Evolutionary conservation across 495 filamentous ascomycete species (phyloP).

Genomic region (Arthonia radiata): DNA sequence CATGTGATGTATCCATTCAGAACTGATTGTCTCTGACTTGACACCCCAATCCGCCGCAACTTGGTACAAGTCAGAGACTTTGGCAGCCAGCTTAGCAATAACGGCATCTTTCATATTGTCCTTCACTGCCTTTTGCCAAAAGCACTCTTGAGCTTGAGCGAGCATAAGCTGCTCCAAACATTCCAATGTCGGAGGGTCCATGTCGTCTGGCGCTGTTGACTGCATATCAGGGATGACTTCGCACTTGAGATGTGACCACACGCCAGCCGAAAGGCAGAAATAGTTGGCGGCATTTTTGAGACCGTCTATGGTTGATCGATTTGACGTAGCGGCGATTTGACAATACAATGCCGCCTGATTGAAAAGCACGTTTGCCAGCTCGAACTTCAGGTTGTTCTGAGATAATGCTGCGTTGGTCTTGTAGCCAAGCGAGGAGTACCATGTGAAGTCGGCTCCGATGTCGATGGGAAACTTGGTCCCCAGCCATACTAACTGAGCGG

Average conservation of each 20-base stretch:
- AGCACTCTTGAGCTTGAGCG: conserved; percentile 88
- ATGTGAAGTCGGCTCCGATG: conserved; percentile 84
- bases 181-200: conserved; percentile 72
- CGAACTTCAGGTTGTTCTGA: conserved; percentile 83
- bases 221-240: conserved; percentile 68
- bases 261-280: conserved; percentile 71
- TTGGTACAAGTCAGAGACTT: conserved; percentile 80
- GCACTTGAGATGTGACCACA: conserved; percentile 53
- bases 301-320: conserved; percentile 59
- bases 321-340: conserved; percentile 60
- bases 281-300: conserved; percentile 78
- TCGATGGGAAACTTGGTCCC: conserved; percentile 91
- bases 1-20: conserved; percentile 96
- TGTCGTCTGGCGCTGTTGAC: conserved; percentile 72
- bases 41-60: conserved; percentile 64
- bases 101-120: conserved; percentile 76
- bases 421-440: conserved; percentile 85
- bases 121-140: conserved; percentile 93
- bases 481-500: conserved; percentile 83
- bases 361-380: conserved; percentile 79
- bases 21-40: conserved; percentile 69
- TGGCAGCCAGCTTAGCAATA: conserved; percentile 73
- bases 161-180: conserved; percentile 64
- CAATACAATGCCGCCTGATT: conserved; percentile 87
- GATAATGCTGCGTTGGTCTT: conserved; percentile 58